Conservation (phyloP, 2,329 filamentous ascomycete species). For the Aureobasidium sp. region DNA sequence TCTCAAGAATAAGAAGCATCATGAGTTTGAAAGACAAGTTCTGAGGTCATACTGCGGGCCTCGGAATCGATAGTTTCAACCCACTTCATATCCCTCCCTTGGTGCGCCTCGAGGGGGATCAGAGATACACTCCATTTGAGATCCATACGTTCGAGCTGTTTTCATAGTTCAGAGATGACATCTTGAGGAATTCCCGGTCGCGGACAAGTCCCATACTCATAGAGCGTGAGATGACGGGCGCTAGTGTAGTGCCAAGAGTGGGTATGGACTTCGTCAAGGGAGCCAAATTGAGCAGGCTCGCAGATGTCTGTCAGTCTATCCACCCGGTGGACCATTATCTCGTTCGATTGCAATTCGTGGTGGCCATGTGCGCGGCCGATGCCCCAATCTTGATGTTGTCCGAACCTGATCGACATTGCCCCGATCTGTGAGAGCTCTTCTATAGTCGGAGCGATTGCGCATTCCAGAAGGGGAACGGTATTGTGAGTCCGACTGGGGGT, state of each 20-base stretch:
- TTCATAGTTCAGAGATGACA: too few species aligned
- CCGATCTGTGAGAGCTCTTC: not conserved
- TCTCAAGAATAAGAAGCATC: too few species aligned
- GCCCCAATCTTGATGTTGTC: not conserved
- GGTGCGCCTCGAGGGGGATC: too few species aligned
- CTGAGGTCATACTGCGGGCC: too few species aligned
- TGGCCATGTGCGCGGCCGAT: not conserved
- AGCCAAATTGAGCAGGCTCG: not conserved
- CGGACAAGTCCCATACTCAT: not conserved
- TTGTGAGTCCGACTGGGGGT: not conserved
- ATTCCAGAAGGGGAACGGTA: not conserved
- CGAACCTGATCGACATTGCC: not conserved
- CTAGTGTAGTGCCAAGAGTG: not conserved
- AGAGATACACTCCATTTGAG: too few species aligned
- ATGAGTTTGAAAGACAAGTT: not conserved
- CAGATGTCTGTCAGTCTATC: not conserved
- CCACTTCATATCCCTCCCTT: too few species aligned
- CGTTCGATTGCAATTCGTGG: not conserved
- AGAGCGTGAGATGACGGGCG: not conserved
- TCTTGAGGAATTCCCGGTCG: too few species aligned
- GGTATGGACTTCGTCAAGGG: not conserved
- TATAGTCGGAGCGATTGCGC: too few species aligned
- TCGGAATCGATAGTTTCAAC: too few species aligned
- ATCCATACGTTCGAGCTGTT: too few species aligned
- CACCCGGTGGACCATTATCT: not conserved